Base-by-base conservation (phyloP, 139 green algal species). In the Zygnema circumcarinatum region DNA sequence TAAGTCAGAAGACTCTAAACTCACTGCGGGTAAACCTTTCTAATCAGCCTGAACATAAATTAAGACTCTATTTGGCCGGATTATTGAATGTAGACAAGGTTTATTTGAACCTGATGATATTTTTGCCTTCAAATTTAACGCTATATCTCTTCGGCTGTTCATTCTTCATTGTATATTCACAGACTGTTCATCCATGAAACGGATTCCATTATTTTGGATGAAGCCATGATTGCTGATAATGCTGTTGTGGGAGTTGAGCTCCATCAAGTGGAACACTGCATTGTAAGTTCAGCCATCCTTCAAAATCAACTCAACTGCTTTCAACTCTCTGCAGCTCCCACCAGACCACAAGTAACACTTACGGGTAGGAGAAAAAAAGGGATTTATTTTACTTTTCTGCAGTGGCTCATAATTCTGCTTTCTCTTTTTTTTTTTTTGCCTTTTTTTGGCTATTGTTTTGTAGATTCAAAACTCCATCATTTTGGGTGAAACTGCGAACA, bases 181-280 rank as follows among this genome's bases (percentile, higher is more conserved):
- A 88, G 83, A 69, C 62, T 88, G 38, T 88, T 88, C 69, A 74
- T 88, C 1, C 83, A 88, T 62, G 74, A 88, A 3, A 67, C 72
- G 1, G 83, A 88, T 39, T 40, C 31, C 0, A 0, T 88, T 21
- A 41, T 67, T 54, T 69, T 88, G 0, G 40, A 69, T n/a, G 73
- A 38, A 16, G 73, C 72, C 38, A 69, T 75, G 40, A 33, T 88
- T 41, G 69, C 83, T 29, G 83, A 88, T 76, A 88, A 88, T 40
- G 81, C 22, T 22, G 73, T 84, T 20, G 69, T 83, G 38, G 38
- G 35, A 72, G 47, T 88, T 56, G 83, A 88, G 39, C 33, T 88
- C 25, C 38, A 88, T 39, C 38, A 39, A 38, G 73, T 76, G 25
- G 22, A 85, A 35, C 31, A 41, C 25, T 86, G 76, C 74, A 32